Conservation (phyloP, 257 asterid species). For the Solanum etuberosum region DNA sequence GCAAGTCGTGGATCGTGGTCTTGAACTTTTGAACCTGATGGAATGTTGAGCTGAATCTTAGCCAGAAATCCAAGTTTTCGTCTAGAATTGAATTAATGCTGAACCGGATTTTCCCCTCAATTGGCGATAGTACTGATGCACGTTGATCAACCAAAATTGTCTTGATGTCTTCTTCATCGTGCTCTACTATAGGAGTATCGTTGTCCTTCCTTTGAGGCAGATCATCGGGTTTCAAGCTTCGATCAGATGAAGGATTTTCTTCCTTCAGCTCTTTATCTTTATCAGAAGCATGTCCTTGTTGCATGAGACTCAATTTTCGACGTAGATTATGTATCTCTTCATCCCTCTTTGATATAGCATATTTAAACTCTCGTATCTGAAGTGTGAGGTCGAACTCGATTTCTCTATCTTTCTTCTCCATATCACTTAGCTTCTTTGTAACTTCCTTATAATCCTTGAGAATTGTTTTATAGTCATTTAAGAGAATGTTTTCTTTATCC, state of each 20-base stretch:
- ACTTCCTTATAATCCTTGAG: conserved; percentile 72
- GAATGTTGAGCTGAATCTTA: conserved; percentile 42
- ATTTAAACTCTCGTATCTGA: conserved; percentile 55
- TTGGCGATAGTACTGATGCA: conserved; percentile 9
- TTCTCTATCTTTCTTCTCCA: conserved; percentile 57
- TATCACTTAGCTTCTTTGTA: conserved; percentile 53
- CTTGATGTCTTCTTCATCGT: conserved; percentile 24
- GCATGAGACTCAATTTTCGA: conserved; percentile 17
- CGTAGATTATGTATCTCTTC: conserved; percentile 53
- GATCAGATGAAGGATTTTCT: conserved; percentile 3
- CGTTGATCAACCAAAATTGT: conserved; percentile 5
- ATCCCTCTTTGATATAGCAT: conserved; percentile 47
- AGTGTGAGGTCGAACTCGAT: conserved; percentile 41
- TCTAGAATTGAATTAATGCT: conserved; percentile 43
- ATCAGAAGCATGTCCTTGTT: conserved; percentile 7
- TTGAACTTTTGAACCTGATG: conserved; percentile 48
- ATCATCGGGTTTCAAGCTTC: conserved; percentile 14
- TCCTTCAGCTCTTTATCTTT: not conserved
- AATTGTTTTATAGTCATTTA: conserved; percentile 56
- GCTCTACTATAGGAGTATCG: not conserved
- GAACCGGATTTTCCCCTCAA: conserved; percentile 37
- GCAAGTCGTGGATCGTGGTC: not conserved
- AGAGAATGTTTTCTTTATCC: conserved; percentile 63
- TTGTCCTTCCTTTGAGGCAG: not conserved
- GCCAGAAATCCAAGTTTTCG: conserved; percentile 46